Conservation (phyloP, 2,329 filamentous ascomycete species). For the Microdochium bolleyi region DNA sequence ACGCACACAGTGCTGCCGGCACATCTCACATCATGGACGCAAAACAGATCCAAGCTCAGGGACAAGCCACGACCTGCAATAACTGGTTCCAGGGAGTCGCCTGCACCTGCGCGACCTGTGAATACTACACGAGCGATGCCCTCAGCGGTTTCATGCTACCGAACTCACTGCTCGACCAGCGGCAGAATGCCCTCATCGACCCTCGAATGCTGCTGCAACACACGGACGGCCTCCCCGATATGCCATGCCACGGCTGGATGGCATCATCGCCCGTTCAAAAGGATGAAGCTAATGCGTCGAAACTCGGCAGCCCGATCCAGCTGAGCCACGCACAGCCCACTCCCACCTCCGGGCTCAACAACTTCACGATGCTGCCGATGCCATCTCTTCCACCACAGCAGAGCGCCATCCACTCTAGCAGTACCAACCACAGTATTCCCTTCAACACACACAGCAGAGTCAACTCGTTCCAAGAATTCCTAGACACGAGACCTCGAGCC, state of each 20-base stretch:
- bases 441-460: background rate
- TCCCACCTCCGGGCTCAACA: background rate
- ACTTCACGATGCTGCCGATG: background rate
- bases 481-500: background rate
- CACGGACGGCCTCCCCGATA: background rate
- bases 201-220: background rate
- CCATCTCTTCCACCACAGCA: background rate
- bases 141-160: background rate
- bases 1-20: background rate
- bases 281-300: too few relatives aligned
- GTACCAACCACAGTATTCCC: too few relatives aligned
- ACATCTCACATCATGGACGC: background rate
- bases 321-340: background rate
- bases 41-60: background rate
- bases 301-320: background rate
- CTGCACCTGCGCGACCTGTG: background rate
- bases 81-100: background rate
- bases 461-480: background rate
- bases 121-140: background rate
- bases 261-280: too few relatives aligned
- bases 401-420: too few relatives aligned
- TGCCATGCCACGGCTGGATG: too few relatives aligned
- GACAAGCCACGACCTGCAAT: background rate
- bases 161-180: background rate
- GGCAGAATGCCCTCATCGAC: background rate